Conservation (phyloP, 108 stramenopile genomes). For the Mediolabrus comicus region DNA sequence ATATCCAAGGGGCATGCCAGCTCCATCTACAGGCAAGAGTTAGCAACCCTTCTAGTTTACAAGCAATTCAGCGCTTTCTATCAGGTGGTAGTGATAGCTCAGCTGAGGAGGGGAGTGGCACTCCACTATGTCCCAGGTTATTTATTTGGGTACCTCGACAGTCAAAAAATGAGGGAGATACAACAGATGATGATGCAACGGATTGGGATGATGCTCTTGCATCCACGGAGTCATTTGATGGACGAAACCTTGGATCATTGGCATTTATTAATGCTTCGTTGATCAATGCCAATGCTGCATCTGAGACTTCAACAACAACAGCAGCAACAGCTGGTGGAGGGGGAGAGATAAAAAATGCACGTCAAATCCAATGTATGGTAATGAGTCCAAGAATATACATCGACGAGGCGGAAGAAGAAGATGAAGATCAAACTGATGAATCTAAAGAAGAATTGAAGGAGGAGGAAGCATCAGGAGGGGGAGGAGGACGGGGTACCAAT, state of each 20-base stretch:
- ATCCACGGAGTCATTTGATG: slow-evolving; percentile 34
- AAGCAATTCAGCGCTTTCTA: slow-evolving; percentile 23
- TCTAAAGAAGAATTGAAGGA: slow-evolving; percentile 5
- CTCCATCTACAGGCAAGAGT: slow-evolving; percentile 36
- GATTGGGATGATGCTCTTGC: slow-evolving; percentile 38
- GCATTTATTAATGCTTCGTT: slow-evolving; percentile 23
- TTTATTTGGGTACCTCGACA: slow-evolving; percentile 29
- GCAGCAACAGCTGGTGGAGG: background rate
- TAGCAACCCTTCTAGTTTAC: slow-evolving; percentile 6
- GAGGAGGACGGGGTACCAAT: background rate
- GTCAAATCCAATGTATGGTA: slow-evolving; percentile 50
- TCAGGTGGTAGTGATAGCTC: background rate
- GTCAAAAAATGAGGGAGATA: background rate
- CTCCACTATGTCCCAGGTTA: slow-evolving; percentile 6
- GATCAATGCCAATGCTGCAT: slow-evolving; percentile 4
- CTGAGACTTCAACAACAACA: background rate
- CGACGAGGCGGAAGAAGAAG: slow-evolving; percentile 23
- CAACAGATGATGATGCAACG: slow-evolving; percentile 8
- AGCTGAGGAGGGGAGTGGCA: background rate
- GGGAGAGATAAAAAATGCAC: background rate
- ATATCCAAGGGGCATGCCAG: slow-evolving; percentile 31
- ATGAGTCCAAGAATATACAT: slow-evolving; percentile 31
- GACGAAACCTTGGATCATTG: slow-evolving; percentile 31
- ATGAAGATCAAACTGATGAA: slow-evolving; percentile 6
- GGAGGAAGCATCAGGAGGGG: background rate